phyloP scores from a whole-genome alignment of 2,329 filamentous ascomycete genomes.

The Blastomyces silverae region DNA sequence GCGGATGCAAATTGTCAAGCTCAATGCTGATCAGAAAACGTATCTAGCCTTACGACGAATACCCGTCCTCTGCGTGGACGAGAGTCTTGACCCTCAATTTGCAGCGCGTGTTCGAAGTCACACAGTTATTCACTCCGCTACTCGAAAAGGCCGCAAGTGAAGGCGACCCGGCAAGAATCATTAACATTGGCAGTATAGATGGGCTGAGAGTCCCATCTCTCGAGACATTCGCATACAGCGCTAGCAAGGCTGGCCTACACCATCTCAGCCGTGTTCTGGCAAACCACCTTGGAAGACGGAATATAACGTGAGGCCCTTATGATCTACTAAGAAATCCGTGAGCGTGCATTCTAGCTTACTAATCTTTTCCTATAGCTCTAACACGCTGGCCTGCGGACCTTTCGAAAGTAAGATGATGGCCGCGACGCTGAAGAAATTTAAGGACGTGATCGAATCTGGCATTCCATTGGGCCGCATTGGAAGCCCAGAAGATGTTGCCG shows the following conservation, averaged over 20 bases:
- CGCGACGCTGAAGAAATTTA: conserved; percentile 47
- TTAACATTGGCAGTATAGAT: conserved; percentile 51
- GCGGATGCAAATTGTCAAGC: not conserved
- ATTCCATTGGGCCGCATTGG: conserved; percentile 64
- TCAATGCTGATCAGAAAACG: not conserved
- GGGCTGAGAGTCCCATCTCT: conserved; percentile 48
- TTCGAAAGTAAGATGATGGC: conserved; percentile 51
- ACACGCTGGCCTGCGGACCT: conserved; percentile 65
- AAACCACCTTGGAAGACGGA: conserved; percentile 46
- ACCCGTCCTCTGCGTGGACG: conserved; percentile 53
- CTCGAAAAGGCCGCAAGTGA: conserved; percentile 43
- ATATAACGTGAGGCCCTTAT: conserved; percentile 45
- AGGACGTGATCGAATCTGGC: conserved; percentile 46
- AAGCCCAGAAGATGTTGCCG: conserved; percentile 60
- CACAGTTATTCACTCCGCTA: conserved; percentile 44
- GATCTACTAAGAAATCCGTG: conserved; percentile 29
- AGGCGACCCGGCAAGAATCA: conserved; percentile 43
- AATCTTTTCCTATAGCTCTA: conserved; percentile 40
- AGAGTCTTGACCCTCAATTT: conserved; percentile 52
- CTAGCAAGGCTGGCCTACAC: conserved; percentile 49
- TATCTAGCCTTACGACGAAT: conserved; percentile 48
- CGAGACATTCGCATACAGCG: conserved; percentile 49
- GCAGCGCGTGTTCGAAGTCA: conserved; percentile 47
- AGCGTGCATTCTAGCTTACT: conserved; percentile 43
- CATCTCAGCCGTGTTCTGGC: conserved; percentile 49